Conservation (phyloP, 148 eudicot genomes). For the Rhododendron simsii region DNA sequence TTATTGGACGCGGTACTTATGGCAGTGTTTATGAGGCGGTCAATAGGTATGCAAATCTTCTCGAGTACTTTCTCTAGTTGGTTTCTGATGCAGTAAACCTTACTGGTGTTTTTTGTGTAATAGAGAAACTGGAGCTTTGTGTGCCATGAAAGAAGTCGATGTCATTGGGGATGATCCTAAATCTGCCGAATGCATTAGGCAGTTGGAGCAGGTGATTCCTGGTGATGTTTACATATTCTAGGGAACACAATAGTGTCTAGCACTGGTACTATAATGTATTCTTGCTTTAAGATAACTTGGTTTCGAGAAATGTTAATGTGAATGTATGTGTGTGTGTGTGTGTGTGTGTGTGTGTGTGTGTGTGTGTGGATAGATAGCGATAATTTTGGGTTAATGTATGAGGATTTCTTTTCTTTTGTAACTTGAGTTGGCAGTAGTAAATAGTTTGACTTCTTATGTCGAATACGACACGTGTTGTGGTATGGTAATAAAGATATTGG, state of each 20-base stretch:
- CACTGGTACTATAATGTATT: background rate
- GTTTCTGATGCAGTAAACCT: background rate
- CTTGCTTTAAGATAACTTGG: background rate
- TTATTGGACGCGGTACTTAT: conserved; percentile 84
- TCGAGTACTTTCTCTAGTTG: background rate
- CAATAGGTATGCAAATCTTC: conserved; percentile 45
- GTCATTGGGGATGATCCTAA: conserved; percentile 69
- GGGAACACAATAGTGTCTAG: background rate
- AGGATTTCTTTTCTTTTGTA: background rate
- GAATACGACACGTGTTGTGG: background rate
- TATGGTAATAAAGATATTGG: background rate
- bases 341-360: background rate
- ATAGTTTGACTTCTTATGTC: background rate
- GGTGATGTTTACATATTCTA: background rate
- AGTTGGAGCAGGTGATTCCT: conserved; percentile 76
- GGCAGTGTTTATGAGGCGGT: conserved; percentile 84
- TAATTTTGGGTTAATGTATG: background rate
- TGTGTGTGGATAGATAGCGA: background rate
- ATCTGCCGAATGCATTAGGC: conserved; percentile 69
- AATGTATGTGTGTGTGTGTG: background rate
- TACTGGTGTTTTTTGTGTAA: background rate
- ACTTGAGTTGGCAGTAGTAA: background rate
- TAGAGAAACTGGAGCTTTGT: conserved; percentile 86
- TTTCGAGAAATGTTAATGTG: too few relatives aligned
- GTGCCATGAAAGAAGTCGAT: conserved; percentile 97